Percentiles rank a stretch among this genome's conserved stretches.
Conservation (phyloP, 371 early-diverging fungal species). For the Mortierella sp. region DNA sequence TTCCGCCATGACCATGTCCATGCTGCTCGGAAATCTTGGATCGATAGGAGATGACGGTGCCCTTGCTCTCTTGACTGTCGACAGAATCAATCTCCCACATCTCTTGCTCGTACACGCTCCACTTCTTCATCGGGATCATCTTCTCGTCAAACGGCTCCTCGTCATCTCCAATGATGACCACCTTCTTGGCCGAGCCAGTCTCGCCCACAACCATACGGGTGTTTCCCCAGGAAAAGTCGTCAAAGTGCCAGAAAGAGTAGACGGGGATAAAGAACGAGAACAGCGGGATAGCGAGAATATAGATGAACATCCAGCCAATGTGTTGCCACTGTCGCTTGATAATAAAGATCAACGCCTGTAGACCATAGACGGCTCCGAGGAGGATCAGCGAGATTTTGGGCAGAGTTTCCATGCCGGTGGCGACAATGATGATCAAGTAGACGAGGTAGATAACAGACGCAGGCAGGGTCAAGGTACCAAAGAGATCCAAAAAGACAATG, state of each 20-base stretch:
- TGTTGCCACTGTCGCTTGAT: constrained; percentile 69
- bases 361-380: constrained; percentile 66
- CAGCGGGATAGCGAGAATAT: constrained; percentile 77
- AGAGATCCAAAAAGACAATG: constrained; percentile 91
- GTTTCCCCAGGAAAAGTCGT: constrained; percentile 92
- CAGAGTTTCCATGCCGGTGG: constrained; percentile 68
- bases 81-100: constrained; percentile 62
- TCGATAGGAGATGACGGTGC: constrained; percentile 30
- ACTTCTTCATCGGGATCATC: constrained; percentile 73
- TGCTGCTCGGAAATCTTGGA: constrained; percentile 29
- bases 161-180: constrained; percentile 64
- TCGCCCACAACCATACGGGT: constrained; percentile 85
- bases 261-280: constrained; percentile 77
- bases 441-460: constrained; percentile 89
- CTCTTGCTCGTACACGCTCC: constrained; percentile 78
- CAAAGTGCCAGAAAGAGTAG: constrained; percentile 94
- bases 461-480: constrained; percentile 94
- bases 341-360: constrained; percentile 66
- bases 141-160: constrained; percentile 79
- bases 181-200: constrained; percentile 65
- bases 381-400: constrained; percentile 71
- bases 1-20: constrained; percentile 9
- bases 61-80: constrained; percentile 46
- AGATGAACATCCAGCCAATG: constrained; percentile 91
- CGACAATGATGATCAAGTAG: constrained; percentile 78